Evolutionary conservation across 257 asterid species (phyloP).

Genomic region (Solanum chilense): DNA sequence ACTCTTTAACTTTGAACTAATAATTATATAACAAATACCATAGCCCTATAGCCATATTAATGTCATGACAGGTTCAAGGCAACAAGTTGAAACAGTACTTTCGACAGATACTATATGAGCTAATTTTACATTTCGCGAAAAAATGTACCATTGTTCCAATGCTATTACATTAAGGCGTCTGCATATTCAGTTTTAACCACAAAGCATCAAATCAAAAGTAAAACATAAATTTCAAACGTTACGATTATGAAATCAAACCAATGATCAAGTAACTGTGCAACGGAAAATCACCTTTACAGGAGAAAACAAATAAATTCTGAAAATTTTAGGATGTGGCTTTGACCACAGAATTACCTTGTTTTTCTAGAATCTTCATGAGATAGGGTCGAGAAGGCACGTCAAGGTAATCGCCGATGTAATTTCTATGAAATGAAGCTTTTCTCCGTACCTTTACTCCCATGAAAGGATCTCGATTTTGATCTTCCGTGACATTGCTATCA

Average conservation of each 20-base stretch:
- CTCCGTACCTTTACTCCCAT: constrained; percentile 38
- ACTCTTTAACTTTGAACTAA: background rate
- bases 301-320: too few relatives aligned
- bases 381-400: constrained; percentile 70
- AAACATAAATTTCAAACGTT: background rate
- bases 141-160: background rate
- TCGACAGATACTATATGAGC: background rate
- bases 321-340: background rate
- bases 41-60: background rate
- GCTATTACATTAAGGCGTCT: background rate
- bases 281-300: background rate
- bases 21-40: background rate
- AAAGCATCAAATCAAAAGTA: background rate
- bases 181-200: background rate
- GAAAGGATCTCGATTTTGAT: constrained; percentile 32
- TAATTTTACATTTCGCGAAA: background rate
- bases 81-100: background rate
- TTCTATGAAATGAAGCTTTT: constrained; percentile 38
- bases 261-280: background rate
- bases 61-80: background rate
- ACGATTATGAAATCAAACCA: background rate
- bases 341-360: constrained; percentile 40
- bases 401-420: constrained; percentile 52
- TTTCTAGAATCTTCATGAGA: constrained; percentile 68
- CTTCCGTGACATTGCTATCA: constrained; percentile 26